phyloP scores from a whole-genome alignment of 306 rosid genomes.

The Oemleria cerasiformis region DNA sequence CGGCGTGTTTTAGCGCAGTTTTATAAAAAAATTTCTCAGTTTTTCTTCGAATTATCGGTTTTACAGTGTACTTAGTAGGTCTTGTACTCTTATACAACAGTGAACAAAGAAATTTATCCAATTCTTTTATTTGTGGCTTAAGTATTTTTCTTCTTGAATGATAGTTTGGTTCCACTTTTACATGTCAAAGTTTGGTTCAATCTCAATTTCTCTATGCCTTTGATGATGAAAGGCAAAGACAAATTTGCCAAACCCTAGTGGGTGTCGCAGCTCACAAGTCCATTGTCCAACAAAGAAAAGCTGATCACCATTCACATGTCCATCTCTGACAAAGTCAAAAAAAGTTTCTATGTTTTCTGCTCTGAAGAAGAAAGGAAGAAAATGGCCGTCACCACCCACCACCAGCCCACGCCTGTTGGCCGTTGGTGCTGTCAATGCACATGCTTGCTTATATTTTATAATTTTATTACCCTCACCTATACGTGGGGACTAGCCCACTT shows the following conservation, averaged over 20 bases:
- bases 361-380: neutral
- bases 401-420: neutral
- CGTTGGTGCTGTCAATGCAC: neutral
- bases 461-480: too few relatives aligned
- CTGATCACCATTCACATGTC: neutral
- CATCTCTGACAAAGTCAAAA: neutral
- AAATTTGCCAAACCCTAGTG: neutral
- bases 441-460: neutral
- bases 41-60: conserved; percentile 19
- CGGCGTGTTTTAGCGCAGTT: conserved; percentile 35
- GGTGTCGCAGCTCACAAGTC: neutral
- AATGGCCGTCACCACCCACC: neutral
- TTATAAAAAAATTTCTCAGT: conserved; percentile 17
- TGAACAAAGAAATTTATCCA: conserved; percentile 16
- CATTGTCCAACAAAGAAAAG: neutral
- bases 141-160: conserved; percentile 25
- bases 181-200: neutral
- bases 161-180: conserved; percentile 10
- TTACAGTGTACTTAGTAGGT: conserved; percentile 41
- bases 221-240: neutral
- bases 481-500: neutral
- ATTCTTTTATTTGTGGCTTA: conserved; percentile 46
- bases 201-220: too few relatives aligned
- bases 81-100: conserved; percentile 37
- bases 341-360: neutral